phyloP scores from a whole-genome alignment of 192 early-diverging fungal species.

The Backusella circina region DNA sequence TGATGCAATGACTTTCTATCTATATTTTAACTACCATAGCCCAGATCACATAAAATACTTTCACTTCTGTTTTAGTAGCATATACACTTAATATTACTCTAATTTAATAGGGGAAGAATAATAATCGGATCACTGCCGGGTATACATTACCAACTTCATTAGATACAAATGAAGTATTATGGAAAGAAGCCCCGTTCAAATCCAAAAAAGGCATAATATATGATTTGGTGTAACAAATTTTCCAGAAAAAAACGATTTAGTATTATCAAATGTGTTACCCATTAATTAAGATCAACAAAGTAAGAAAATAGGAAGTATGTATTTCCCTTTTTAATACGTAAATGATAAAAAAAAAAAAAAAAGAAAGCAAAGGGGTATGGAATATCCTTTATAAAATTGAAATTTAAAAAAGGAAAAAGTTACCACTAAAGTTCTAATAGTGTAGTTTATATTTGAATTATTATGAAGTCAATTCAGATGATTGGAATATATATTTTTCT shows the following conservation, averaged over 20 bases:
- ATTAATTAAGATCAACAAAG: neutral
- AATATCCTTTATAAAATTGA: neutral
- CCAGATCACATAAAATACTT: too few species aligned
- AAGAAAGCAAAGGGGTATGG: neutral
- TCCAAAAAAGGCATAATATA: neutral
- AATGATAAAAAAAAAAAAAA: neutral
- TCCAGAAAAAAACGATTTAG: neutral
- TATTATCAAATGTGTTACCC: neutral
- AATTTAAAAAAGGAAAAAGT: neutral
- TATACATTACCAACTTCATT: neutral
- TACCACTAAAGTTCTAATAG: neutral
- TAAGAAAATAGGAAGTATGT: neutral
- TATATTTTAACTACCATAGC: too few species aligned
- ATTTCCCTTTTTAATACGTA: neutral
- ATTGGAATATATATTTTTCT: constrained; percentile 3
- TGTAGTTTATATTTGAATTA: neutral
- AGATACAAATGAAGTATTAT: neutral
- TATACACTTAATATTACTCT: neutral
- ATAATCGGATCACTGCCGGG: neutral
- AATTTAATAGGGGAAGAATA: neutral
- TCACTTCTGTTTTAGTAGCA: neutral
- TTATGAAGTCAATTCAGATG: neutral
- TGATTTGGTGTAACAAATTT: neutral
- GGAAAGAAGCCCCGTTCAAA: neutral
- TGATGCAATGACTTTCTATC: neutral